Base-by-base conservation (phyloP, 805 yeast species). In the Ogataea salicorniae region DNA sequence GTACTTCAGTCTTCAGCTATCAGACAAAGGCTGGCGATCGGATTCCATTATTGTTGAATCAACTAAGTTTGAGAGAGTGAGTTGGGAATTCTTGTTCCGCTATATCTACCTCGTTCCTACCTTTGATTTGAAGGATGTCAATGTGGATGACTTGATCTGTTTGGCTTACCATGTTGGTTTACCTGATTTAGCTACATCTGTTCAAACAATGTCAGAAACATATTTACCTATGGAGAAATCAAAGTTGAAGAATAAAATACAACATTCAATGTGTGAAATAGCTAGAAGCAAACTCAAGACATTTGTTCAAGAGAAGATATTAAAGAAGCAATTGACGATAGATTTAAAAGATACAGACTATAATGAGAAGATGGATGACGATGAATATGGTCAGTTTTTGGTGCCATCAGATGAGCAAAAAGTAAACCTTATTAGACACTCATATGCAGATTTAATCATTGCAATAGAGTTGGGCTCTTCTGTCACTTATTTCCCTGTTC, bases 401-500 rank as follows among this genome's bases (percentile, higher is more conserved):
- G 5, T 13, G 16, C 20, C n/a, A 13, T 36, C 62, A 1, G 46
- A 39, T 0, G 47, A 49, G 1, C 61, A 65, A n/a, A 64, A 61
- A 42, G n/a, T 43, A 6, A 41, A 53, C 7, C 48, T 72, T 13
- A 48, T 55, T 4, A 18, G 31, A 5, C 42, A n/a, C n/a, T 57
- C 63, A 8, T 63, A 50, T 39, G 79, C 86, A 0, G 88, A 83
- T 62, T 56, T 77, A 0, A 67, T 79, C 1, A 42, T 81, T 0
- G 56, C 71, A 1, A 71, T 72, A 6, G 51, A 53, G 6, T 42
- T 55, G 9, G 57, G 68, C 22, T 45, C 53, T 31, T 39, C 4
- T 38, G 60, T 42, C 4, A 57, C 62, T 0, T 72, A 71, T 48
- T 85, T 79, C 57, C 91, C 92, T 1, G 80, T 74, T 5, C 87